phyloP scores from a whole-genome alignment of 2,329 filamentous ascomycete genomes.

The Geoglossum cookeanum region DNA sequence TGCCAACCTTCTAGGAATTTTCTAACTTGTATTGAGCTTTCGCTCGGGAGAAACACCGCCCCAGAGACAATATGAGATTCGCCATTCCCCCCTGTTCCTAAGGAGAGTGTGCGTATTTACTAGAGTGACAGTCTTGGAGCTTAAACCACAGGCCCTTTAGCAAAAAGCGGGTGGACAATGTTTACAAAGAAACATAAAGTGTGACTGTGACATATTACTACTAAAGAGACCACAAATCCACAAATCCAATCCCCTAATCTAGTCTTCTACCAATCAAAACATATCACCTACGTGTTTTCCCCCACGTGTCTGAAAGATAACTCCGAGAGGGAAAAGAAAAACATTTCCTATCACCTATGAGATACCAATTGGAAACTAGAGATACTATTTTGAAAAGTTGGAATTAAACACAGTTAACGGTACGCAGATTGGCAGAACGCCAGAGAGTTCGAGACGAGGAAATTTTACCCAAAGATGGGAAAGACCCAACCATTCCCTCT shows the following conservation, averaged over 20 bases:
- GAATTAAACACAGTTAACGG: background rate
- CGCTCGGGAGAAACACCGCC: background rate
- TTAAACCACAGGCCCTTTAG: background rate
- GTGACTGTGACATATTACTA: background rate
- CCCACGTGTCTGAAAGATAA: background rate
- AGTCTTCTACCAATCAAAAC: background rate
- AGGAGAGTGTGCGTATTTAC: background rate
- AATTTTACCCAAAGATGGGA: background rate
- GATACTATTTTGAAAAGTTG: background rate
- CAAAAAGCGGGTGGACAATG: background rate
- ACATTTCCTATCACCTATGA: background rate
- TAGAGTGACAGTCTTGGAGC: background rate
- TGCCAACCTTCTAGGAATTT: background rate
- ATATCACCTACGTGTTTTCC: background rate
- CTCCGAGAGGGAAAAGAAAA: background rate
- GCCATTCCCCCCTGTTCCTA: background rate
- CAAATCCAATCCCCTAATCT: background rate
- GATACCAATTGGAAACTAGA: background rate
- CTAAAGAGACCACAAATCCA: background rate
- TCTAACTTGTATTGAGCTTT: slow-evolving; percentile 1
- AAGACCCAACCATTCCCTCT: background rate
- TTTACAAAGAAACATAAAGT: background rate
- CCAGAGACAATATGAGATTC: background rate
- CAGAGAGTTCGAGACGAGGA: background rate
- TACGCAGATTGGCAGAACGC: background rate